Evolutionary conservation across 225 moss, liverwort and hornwort genomes (phyloP), one percentile per base, ranked within the genome.

Genomic region (Sphagnum tenellum): DNA sequence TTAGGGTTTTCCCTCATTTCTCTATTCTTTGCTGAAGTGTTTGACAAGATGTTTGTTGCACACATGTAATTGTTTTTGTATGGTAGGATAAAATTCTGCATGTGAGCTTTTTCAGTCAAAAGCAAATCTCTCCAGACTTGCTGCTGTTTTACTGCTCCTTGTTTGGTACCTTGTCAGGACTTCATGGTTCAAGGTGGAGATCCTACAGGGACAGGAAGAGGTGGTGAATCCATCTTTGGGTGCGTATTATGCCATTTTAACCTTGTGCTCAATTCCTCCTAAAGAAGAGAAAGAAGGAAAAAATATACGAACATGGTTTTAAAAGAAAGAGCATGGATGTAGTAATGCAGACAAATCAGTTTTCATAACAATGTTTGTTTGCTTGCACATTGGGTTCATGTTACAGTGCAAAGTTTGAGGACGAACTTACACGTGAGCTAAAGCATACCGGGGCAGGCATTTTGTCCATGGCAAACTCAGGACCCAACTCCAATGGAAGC

Each of bases 121-220:
- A 29, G 29, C 29, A 29, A 0, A 29, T 29, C 29, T 29, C 29
- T 29, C 29, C 29, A 29, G 29, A 29, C 29, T 29, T 29, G 29
- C 29, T 29, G 29, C 29, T 29, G 29, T 29, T 29, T 29, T 29
- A 29, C 29, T 29, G 29, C 29, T 29, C 29, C 29, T 29, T 29
- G 29, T 29, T 29, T 29, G 29, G 29, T 29, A 29, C 29, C 29
- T 29, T 29, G 29, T 29, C 74, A 95, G 91, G 78, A 86, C 74
- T 84, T 95, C 63, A 86, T 88, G 94, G 89, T 74, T 6, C 91
- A 91, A 88, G 81, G 78, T 53, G 91, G 89, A 3, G 91, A 91
- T 72, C 89, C 91, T 44, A 81, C 91, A 49, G 83, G 78, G 44
- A 88, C 91, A 47, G 91, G 91, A 55, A 70, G 79, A 80, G 94